Evolutionary conservation across 169 alveolate species (phyloP).

Genomic region (Plasmodium reichenowi): DNA sequence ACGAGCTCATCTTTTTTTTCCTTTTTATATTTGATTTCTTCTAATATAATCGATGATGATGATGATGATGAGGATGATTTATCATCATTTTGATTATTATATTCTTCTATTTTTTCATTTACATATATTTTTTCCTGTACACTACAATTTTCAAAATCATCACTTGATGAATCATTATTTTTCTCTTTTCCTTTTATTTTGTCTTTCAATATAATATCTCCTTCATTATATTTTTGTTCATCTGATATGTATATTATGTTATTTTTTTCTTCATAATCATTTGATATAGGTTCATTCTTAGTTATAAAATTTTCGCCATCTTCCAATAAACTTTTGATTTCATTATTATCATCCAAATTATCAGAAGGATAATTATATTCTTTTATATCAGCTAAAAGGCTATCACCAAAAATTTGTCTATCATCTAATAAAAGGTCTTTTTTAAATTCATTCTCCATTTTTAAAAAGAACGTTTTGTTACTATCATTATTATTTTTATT

Average conservation of each 20-base stretch:
- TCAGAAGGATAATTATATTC: background rate
- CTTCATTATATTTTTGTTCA: background rate
- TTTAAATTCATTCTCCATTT: constrained; percentile 36
- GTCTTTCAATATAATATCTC: background rate
- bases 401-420: constrained; percentile 46
- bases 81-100: background rate
- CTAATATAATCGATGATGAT: no score
- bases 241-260: no score
- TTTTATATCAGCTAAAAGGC: background rate
- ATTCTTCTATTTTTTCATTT: background rate
- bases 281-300: background rate
- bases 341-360: background rate
- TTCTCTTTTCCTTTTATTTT: background rate
- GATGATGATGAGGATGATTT: no score
- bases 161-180: constrained; percentile 5
- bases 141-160: constrained; percentile 65
- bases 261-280: background rate
- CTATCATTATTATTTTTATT: background rate
- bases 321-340: background rate
- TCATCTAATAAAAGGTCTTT: constrained; percentile 46
- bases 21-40: no score
- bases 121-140: constrained; percentile 34
- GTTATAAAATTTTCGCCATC: background rate
- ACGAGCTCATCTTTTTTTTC: no score
- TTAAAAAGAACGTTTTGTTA: background rate